phyloP scores from a whole-genome alignment of 2,329 filamentous ascomycete genomes.

The Aspergillus sp. region DNA sequence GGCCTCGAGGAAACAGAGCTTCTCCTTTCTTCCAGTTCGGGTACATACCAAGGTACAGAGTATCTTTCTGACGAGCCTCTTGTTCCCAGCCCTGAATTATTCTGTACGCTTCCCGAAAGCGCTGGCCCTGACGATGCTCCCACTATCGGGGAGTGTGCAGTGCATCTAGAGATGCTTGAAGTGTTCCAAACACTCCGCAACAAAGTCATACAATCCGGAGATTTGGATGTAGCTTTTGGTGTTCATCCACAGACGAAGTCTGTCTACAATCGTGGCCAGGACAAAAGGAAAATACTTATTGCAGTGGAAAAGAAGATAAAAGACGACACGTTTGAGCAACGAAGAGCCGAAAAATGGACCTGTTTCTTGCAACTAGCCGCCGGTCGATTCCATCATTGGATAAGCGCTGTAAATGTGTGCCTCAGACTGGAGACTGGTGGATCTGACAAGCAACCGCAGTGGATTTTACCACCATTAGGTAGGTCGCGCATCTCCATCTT shows the following conservation, averaged over 20 bases:
- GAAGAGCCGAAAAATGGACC: constrained; percentile 10
- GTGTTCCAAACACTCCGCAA: not conserved
- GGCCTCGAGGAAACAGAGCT: no score
- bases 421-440: not conserved
- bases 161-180: not conserved
- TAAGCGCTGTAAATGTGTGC: not conserved
- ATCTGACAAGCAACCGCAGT: not conserved
- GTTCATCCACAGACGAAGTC: not conserved
- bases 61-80: not conserved
- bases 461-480: constrained; percentile 56
- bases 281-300: not conserved
- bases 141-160: not conserved
- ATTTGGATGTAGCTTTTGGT: not conserved
- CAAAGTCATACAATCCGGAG: not conserved
- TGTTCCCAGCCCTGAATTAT: not conserved
- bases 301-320: not conserved
- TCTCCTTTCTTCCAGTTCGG: not conserved
- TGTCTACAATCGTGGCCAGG: not conserved
- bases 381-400: constrained; percentile 11
- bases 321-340: not conserved
- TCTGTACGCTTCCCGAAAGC: not conserved
- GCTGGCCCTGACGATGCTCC: not conserved
- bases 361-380: constrained; percentile 10
- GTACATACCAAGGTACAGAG: not conserved
- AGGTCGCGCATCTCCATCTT: constrained; percentile 15